These are phyloP conservation scores for Geotrichum candidum DNA, from an alignment of 1,139 yeast species.

Conservation along the genomic window DNA sequence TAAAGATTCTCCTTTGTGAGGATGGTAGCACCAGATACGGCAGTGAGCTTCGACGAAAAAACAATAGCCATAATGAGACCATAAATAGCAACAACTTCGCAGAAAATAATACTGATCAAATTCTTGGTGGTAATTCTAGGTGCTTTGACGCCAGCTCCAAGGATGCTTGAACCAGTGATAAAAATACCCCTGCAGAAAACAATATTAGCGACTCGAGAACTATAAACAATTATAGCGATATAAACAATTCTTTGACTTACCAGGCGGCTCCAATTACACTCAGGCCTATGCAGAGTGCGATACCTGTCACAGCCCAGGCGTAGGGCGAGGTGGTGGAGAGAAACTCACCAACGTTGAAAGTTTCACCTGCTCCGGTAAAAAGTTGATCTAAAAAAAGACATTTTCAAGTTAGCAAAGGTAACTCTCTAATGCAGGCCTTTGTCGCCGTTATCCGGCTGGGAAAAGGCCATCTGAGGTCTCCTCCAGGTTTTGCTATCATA, in stretches of 20 bases:
- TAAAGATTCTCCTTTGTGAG: conserved; percentile 80
- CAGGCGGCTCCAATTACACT: conserved; percentile 98
- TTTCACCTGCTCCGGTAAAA: conserved; percentile 87
- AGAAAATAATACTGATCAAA: conserved; percentile 91
- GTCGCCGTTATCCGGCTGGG: background rate
- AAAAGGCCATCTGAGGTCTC: background rate
- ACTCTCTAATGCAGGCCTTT: background rate
- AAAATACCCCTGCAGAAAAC: conserved; percentile 61
- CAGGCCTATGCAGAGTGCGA: conserved; percentile 87
- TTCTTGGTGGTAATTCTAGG: conserved; percentile 97
- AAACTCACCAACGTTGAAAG: conserved; percentile 85
- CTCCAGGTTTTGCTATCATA: background rate
- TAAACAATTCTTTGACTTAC: conserved; percentile 34
- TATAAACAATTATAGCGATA: background rate
- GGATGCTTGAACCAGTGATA: conserved; percentile 86
- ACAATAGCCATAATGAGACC: conserved; percentile 98
- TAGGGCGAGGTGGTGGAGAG: conserved; percentile 85
- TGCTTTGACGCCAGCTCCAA: conserved; percentile 97
- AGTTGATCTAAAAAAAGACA: conserved; percentile 49
- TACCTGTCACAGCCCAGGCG: conserved; percentile 94
- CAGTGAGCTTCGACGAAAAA: conserved; percentile 81
- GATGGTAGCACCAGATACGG: conserved; percentile 55
- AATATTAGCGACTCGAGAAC: background rate
- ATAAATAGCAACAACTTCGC: conserved; percentile 98
- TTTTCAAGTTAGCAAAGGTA: conserved; percentile 20